Evolutionary conservation across 169 alveolate species (phyloP).

Genomic region (Plasmodium coatneyi): DNA sequence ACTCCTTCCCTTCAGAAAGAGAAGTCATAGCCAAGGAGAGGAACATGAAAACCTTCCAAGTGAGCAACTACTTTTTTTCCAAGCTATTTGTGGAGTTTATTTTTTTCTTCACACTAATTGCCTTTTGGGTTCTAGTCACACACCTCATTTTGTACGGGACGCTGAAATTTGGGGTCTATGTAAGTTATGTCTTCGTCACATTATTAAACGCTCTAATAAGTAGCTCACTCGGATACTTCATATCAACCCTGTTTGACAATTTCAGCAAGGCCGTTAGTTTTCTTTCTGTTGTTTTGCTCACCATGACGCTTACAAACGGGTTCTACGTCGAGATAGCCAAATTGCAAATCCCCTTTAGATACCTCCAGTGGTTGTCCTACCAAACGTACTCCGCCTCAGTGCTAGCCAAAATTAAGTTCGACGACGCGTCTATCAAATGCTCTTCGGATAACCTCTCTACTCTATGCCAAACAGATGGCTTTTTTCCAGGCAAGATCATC

Average conservation of each 20-base stretch:
- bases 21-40: constrained; percentile 76
- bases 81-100: constrained; percentile 57
- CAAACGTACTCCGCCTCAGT: constrained; percentile 68
- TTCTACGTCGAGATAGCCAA: constrained; percentile 47
- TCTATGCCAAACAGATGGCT: not conserved
- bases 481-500: constrained; percentile 26
- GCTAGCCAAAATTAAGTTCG: constrained; percentile 54
- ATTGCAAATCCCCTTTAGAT: constrained; percentile 41
- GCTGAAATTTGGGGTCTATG: constrained; percentile 19
- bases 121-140: constrained; percentile 42
- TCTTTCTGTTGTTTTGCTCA: constrained; percentile 40
- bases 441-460: constrained; percentile 5
- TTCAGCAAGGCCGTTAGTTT: constrained; percentile 62
- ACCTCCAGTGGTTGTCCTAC: constrained; percentile 59
- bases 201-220: constrained; percentile 43
- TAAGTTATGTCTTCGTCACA: constrained; percentile 28
- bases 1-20: constrained; percentile 78
- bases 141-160: constrained; percentile 42
- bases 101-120: constrained; percentile 25
- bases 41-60: constrained; percentile 64
- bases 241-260: constrained; percentile 59
- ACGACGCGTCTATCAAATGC: constrained; percentile 36
- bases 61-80: constrained; percentile 73
- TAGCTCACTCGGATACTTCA: constrained; percentile 54
- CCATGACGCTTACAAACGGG: constrained; percentile 65